These are phyloP conservation scores for Cytospora piceicola DNA, from an alignment of 2,329 filamentous ascomycete genomes.

Conservation along the genomic window DNA sequence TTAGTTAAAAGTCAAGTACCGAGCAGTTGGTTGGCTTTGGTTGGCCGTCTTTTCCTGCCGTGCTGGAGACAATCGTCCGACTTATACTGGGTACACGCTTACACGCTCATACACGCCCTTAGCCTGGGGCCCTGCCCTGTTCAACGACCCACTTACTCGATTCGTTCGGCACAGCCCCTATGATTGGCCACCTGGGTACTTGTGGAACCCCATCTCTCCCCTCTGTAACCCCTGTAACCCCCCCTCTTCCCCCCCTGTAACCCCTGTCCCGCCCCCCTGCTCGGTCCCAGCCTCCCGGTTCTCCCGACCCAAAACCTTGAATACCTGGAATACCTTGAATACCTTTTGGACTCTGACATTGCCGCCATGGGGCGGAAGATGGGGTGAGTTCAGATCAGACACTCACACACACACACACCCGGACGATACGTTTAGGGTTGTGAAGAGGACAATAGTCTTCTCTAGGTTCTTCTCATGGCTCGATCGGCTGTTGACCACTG, in stretches of 20 bases:
- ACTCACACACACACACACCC: too few relatives aligned
- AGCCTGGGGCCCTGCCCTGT: background rate
- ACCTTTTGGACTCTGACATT: too few relatives aligned
- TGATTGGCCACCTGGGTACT: background rate
- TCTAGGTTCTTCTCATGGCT: background rate
- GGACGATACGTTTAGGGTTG: background rate
- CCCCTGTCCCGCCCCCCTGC: background rate
- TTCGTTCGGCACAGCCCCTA: background rate
- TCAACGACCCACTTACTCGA: slow-evolving; percentile 3
- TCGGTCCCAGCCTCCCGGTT: background rate
- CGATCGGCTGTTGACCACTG: background rate
- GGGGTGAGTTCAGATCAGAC: too few relatives aligned
- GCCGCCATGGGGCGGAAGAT: too few relatives aligned
- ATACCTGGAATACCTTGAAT: background rate
- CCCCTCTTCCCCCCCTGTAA: background rate
- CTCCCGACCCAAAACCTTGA: background rate
- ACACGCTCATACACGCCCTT: too few relatives aligned
- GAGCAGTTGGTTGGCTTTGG: background rate
- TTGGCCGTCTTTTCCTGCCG: background rate
- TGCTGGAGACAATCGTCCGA: background rate
- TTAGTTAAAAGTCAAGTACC: too few relatives aligned
- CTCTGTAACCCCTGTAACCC: too few relatives aligned
- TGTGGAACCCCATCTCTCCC: background rate
- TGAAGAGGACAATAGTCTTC: too few relatives aligned
- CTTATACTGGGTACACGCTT: too few relatives aligned